Evolutionary conservation across 2,329 filamentous ascomycete genomes (phyloP).

Genomic region (Penicillium sp.): DNA sequence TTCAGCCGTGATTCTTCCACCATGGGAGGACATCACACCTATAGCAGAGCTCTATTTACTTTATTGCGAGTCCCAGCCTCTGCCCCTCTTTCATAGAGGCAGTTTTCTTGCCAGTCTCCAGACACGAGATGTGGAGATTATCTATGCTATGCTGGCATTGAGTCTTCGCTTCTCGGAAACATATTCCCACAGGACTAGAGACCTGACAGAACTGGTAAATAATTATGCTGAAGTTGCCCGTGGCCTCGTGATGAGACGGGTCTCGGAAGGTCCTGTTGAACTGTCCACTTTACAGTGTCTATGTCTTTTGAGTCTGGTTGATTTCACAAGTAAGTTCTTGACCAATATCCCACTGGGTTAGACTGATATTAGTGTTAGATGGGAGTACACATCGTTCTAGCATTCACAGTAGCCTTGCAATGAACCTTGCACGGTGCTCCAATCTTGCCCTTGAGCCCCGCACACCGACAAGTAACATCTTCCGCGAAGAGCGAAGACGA

Average conservation of each 20-base stretch:
- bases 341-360: neutral
- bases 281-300: conserved; percentile 45
- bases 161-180: conserved; percentile 43
- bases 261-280: conserved; percentile 41
- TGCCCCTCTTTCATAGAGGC: conserved; percentile 47
- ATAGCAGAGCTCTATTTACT: conserved; percentile 46
- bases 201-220: conserved; percentile 28
- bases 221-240: conserved; percentile 41
- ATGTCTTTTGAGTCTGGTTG: conserved; percentile 42
- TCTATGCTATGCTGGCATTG: conserved; percentile 42
- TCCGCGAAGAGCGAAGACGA: conserved; percentile 34
- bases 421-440: conserved; percentile 47
- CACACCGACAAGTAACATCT: conserved; percentile 12
- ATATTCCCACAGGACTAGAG: conserved; percentile 19
- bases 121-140: conserved; percentile 37
- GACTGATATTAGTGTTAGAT: conserved; percentile 29
- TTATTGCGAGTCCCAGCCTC: conserved; percentile 52
- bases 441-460: conserved; percentile 42
- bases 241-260: conserved; percentile 38
- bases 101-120: conserved; percentile 43
- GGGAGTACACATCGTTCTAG: conserved; percentile 47
- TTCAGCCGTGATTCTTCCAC: conserved; percentile 32
- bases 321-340: conserved; percentile 39
- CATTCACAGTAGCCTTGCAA: conserved; percentile 46
- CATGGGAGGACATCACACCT: conserved; percentile 39